Base-by-base conservation (phyloP, 1,284 basidiomycete genomes). In the Tilletia caries region DNA sequence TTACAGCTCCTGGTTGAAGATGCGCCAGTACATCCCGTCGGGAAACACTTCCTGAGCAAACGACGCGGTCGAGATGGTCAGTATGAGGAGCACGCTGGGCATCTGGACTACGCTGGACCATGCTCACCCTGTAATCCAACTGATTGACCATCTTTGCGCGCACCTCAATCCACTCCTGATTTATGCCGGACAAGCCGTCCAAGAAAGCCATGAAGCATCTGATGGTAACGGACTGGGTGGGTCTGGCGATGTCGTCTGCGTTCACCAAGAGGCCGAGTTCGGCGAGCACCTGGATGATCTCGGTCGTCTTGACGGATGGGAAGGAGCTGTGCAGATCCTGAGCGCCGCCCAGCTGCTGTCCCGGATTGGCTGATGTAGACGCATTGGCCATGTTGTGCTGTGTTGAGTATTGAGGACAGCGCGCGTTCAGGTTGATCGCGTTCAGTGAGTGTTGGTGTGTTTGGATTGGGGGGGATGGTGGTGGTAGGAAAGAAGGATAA, bases 1-100 rank as follows among this genome's bases (percentile, higher is more conserved):
- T 41, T 62, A 73, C 70, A 80, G 75, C 41, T 80, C 79, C 54
- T 76, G 74, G 73, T 76, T 79, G 66, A 80, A 76, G 69, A 80
- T 72, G 62, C 78, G 71, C 73, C 76, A 76, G 64, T 75, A 73
- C n/a, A 79, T 65, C 20, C 77, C 74, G 48, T 77, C 79, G 33
- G 77, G 75, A 67, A 73, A 79, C 20, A 80, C 71, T 29, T 74
- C 73, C 67, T 70, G 54, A 1, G 8, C 23, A 32, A 5, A 41
- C 8, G n/a, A n/a, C n/a, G n/a, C n/a, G n/a, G 48, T 41, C 58
- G 13, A 25, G 3, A 20, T 6, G n/a, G 58, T 62, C 33, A 62
- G 58, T 20, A n/a, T n/a, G n/a, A n/a, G n/a, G n/a, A n/a, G n/a
- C n/a, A n/a, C n/a, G n/a, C n/a, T n/a, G n/a, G n/a, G 15, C 37